Percentiles rank a stretch among this genome's conserved stretches.
These are phyloP conservation scores for Cornus florida DNA, from an alignment of 148 eudicot species.

Conservation along the genomic window DNA sequence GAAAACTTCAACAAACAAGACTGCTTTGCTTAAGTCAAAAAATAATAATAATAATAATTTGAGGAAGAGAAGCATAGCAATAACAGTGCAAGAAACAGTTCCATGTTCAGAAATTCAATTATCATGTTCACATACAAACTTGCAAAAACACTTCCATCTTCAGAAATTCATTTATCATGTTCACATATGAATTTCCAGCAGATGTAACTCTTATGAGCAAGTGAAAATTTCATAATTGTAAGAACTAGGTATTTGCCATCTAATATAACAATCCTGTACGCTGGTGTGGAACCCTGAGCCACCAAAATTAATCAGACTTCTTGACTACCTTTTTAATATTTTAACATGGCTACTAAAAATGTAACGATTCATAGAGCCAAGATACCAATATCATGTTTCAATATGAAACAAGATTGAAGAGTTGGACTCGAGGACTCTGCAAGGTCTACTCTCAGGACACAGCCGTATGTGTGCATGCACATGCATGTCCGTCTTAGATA, in stretches of 20 bases:
- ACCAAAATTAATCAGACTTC: background rate
- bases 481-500: background rate
- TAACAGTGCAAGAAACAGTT: too few relatives aligned
- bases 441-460: background rate
- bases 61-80: too few relatives aligned
- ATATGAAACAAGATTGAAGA: background rate
- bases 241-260: background rate
- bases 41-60: too few relatives aligned
- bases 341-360: background rate
- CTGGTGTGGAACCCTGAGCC: background rate
- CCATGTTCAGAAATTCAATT: too few relatives aligned
- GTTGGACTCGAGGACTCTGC: background rate
- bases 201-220: too few relatives aligned
- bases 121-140: too few relatives aligned
- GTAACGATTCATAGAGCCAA: background rate
- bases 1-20: background rate
- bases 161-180: background rate
- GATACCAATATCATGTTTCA: background rate
- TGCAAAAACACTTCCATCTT: too few relatives aligned
- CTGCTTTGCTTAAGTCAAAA: background rate
- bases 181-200: background rate
- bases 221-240: background rate
- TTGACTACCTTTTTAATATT: background rate
- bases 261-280: background rate
- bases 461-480: background rate